phyloP scores from a whole-genome alignment of 148 eudicot species.

The Selenicereus undatus region DNA sequence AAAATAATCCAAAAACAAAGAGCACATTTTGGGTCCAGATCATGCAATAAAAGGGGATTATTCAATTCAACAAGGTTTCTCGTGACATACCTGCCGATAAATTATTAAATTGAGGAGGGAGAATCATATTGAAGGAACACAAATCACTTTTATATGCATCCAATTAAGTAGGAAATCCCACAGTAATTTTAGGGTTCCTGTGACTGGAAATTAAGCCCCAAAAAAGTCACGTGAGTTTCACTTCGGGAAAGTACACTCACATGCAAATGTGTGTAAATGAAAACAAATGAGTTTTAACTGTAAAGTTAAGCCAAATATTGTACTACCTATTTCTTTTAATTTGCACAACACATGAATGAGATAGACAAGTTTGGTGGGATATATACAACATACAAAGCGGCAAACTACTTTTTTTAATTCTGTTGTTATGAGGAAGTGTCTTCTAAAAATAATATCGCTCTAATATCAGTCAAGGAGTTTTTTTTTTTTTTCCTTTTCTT shows the following conservation, averaged over 20 bases:
- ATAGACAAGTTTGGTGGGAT: background rate
- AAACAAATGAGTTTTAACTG: slow-evolving; percentile 36
- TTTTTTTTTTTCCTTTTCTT: too few species aligned
- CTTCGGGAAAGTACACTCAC: slow-evolving; percentile 63
- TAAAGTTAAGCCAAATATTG: slow-evolving; percentile 38
- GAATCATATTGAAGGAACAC: slow-evolving; percentile 11
- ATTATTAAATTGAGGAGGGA: slow-evolving; percentile 17
- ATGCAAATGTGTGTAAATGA: slow-evolving; percentile 39
- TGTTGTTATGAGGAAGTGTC: too few species aligned
- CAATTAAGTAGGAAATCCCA: slow-evolving; percentile 4
- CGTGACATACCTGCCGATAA: slow-evolving; percentile 26
- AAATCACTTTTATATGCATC: slow-evolving; percentile 9
- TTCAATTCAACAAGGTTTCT: slow-evolving; percentile 23
- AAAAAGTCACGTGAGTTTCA: slow-evolving; percentile 50
- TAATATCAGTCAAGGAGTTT: too few species aligned
- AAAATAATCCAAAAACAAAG: slow-evolving; percentile 26
- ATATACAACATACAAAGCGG: background rate
- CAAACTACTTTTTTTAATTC: background rate
- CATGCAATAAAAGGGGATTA: slow-evolving; percentile 13
- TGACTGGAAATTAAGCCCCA: slow-evolving; percentile 16
- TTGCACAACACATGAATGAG: slow-evolving; percentile 10
- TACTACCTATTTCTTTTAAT: slow-evolving; percentile 20
- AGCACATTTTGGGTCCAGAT: slow-evolving; percentile 21
- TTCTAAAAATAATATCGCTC: too few species aligned
- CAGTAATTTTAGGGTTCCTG: slow-evolving; percentile 27